phyloP scores from a whole-genome alignment of 768 basidiomycete species.

The Dioszegia aurantiaca region DNA sequence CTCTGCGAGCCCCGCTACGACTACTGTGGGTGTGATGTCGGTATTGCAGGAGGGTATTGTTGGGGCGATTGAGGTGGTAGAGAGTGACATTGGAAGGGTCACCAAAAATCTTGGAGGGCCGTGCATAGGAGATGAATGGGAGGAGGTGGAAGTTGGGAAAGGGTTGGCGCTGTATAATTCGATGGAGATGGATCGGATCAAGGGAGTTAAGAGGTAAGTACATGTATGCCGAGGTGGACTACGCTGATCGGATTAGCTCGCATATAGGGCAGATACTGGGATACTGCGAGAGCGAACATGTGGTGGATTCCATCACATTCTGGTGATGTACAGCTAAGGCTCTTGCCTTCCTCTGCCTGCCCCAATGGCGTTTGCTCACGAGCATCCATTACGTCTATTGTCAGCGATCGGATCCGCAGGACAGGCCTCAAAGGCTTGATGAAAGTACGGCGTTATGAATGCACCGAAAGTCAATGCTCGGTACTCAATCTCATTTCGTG shows the following conservation, averaged over 20 bases:
- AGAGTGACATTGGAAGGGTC: neutral
- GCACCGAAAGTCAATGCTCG: no score
- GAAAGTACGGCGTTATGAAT: no score
- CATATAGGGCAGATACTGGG: conserved; percentile 76
- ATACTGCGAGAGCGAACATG: conserved; percentile 94
- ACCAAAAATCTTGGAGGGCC: neutral
- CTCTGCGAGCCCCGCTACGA: conserved; percentile 46
- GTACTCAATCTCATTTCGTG: no score
- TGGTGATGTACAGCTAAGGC: conserved; percentile 1
- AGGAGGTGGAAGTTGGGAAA: conserved; percentile 84
- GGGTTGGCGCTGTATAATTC: conserved; percentile 96
- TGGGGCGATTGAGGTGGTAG: conserved; percentile 5
- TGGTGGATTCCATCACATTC: conserved; percentile 91
- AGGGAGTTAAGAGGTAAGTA: conserved; percentile 84
- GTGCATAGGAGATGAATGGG: conserved; percentile 58
- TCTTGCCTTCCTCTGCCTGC: no score
- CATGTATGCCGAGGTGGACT: neutral
- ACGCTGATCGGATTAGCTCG: conserved; percentile 58
- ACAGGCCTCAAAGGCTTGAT: no score
- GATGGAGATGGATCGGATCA: conserved; percentile 80
- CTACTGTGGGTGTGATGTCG: no score
- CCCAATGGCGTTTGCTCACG: no score
- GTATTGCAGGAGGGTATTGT: neutral
- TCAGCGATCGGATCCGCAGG: no score
- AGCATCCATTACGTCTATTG: no score